Conservation (phyloP, 345 rosid species). For the Pistacia integerrima region DNA sequence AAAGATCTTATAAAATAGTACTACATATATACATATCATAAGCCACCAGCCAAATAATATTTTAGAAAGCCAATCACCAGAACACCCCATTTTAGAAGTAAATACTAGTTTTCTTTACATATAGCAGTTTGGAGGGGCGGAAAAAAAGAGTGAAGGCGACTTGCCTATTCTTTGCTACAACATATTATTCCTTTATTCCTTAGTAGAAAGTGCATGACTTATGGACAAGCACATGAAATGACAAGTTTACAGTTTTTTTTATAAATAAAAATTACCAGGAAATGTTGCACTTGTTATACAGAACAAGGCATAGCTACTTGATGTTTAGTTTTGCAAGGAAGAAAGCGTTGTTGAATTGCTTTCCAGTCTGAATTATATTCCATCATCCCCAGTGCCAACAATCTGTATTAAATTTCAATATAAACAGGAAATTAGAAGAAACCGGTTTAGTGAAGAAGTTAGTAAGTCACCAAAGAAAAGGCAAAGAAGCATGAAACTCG, state of each 20-base stretch:
- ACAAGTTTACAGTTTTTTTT: background rate
- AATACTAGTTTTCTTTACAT: background rate
- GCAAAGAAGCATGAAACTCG: constrained; percentile 42
- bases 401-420: constrained; percentile 44
- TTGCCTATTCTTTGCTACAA: background rate
- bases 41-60: no score
- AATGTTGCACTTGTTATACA: background rate
- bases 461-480: constrained; percentile 7
- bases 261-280: background rate
- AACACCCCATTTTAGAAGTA: background rate
- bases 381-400: constrained; percentile 86
- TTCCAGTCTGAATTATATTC: constrained; percentile 93
- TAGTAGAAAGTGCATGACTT: background rate
- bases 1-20: no score
- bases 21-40: background rate
- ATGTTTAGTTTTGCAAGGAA: constrained; percentile 95
- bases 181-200: background rate
- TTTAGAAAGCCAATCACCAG: no score
- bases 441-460: background rate
- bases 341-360: constrained; percentile 87
- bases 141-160: background rate
- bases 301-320: constrained; percentile 50
- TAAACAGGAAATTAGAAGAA: background rate
- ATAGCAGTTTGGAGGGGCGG: background rate
- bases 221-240: constrained; percentile 1